Evolutionary conservation across 2,329 filamentous ascomycete species (phyloP).

Genomic region (Ceratocystiopsis sp.): DNA sequence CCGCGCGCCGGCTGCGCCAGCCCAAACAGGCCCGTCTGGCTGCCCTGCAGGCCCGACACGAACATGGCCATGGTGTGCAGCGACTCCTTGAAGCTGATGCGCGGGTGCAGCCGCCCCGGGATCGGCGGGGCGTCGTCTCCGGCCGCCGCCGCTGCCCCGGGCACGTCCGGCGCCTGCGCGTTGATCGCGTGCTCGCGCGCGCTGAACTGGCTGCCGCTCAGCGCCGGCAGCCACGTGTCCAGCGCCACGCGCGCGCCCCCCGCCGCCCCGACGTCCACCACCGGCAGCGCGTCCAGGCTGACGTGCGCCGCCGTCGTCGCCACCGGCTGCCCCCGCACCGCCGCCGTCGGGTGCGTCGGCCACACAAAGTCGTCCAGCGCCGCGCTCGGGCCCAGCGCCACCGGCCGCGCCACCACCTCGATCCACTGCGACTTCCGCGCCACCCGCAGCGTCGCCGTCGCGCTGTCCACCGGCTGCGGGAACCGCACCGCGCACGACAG

Average conservation of each 20-base stretch:
- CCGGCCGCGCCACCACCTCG: slow-evolving; percentile 21
- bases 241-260: slow-evolving; percentile 12
- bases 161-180: slow-evolving; percentile 7
- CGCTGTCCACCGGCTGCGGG: slow-evolving; percentile 21
- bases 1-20: slow-evolving; percentile 20
- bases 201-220: slow-evolving; percentile 25
- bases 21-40: slow-evolving; percentile 26
- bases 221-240: slow-evolving; percentile 21
- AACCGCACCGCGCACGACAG: slow-evolving; percentile 21
- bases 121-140: too few relatives aligned
- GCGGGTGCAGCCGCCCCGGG: slow-evolving; percentile 10
- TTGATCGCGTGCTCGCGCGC: slow-evolving; percentile 22
- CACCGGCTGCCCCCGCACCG: slow-evolving; percentile 14
- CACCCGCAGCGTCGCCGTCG: slow-evolving; percentile 21
- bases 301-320: slow-evolving; percentile 23
- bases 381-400: not conserved
- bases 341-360: slow-evolving; percentile 15
- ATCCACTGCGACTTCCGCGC: slow-evolving; percentile 27
- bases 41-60: slow-evolving; percentile 26
- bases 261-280: slow-evolving; percentile 18
- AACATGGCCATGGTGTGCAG: slow-evolving; percentile 30
- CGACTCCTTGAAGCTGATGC: slow-evolving; percentile 31
- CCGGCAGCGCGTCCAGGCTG: slow-evolving; percentile 27
- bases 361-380: slow-evolving; percentile 19
- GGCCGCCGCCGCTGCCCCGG: slow-evolving; percentile 3